Percentiles rank a stretch among this genome's conserved stretches.
phyloP scores from a whole-genome alignment of 2,329 filamentous ascomycete genomes.

The Aspergillus tamarii region DNA sequence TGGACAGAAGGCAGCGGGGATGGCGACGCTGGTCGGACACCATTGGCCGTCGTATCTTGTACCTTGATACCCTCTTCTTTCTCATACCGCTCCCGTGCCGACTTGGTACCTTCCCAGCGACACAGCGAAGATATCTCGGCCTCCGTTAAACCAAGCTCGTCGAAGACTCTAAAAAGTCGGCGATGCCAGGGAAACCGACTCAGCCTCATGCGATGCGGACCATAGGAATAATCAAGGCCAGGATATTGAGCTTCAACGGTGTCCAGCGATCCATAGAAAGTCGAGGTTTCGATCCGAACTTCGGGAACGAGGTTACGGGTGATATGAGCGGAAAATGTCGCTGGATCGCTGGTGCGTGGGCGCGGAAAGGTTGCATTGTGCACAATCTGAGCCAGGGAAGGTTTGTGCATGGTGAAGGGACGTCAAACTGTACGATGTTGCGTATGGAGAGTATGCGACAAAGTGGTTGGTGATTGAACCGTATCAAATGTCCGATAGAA shows the following conservation, averaged over 20 bases:
- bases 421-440: constrained; percentile 1
- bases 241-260: constrained; percentile 69
- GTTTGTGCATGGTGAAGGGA: constrained; percentile 60
- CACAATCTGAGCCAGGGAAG: constrained; percentile 61
- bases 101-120: constrained; percentile 59
- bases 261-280: constrained; percentile 67
- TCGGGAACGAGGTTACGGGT: constrained; percentile 66
- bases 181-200: constrained; percentile 64
- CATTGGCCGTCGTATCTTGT: constrained; percentile 63
- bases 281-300: constrained; percentile 65
- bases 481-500: neutral
- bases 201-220: constrained; percentile 64
- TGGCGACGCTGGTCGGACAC: constrained; percentile 56
- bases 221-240: constrained; percentile 65
- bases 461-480: neutral
- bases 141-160: constrained; percentile 60
- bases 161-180: constrained; percentile 63
- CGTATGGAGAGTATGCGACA: neutral
- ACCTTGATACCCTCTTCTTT: constrained; percentile 62
- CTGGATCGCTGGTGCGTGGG: constrained; percentile 59
- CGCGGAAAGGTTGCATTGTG: constrained; percentile 62
- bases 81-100: constrained; percentile 50
- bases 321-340: constrained; percentile 62
- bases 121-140: constrained; percentile 65
- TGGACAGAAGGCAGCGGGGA: constrained; percentile 35